A percentile compares a stretch with the other conserved stretches of the same genome.
Conservation (phyloP, 441 rosid species). For the Pelargonium cotyledonis region DNA sequence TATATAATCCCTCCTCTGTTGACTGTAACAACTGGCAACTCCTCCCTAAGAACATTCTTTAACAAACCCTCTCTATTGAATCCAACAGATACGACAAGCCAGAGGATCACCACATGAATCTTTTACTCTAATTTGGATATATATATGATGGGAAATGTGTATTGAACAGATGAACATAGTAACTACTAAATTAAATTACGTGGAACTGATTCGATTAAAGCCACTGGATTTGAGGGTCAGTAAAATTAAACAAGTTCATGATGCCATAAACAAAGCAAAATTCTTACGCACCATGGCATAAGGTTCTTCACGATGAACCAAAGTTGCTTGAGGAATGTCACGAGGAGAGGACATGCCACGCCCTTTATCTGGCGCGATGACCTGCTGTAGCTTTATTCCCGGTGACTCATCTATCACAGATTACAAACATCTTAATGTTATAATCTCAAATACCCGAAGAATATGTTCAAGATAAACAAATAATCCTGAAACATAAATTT, state of each 20-base stretch:
- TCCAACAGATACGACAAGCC: not conserved
- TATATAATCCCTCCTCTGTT: not conserved
- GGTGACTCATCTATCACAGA: constrained; percentile 39
- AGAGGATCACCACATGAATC: not conserved
- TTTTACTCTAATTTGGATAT: not conserved
- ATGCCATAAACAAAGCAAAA: not conserved
- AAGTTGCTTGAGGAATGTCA: constrained; percentile 62
- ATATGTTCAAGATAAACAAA: constrained; percentile 10
- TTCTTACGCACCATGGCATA: constrained; percentile 48
- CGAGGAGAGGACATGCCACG: constrained; percentile 58
- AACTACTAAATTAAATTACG: not conserved
- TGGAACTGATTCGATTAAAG: not conserved
- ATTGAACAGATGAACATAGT: not conserved
- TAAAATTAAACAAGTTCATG: constrained; percentile 6
- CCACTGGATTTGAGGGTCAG: not conserved
- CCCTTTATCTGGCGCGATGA: constrained; percentile 59
- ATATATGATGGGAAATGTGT: not conserved
- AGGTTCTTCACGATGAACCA: constrained; percentile 73
- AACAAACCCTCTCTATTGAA: constrained; percentile 1
- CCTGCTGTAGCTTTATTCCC: constrained; percentile 37
- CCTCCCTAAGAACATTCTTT: not conserved
- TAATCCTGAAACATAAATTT: constrained; percentile 12
- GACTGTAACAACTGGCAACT: not conserved
- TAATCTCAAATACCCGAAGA: not conserved
- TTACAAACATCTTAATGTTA: constrained; percentile 10